Evolutionary conservation across 116 monocot species (phyloP), one percentile per base, ranked within the genome.

Genomic region (Papilionanthe hybrid): DNA sequence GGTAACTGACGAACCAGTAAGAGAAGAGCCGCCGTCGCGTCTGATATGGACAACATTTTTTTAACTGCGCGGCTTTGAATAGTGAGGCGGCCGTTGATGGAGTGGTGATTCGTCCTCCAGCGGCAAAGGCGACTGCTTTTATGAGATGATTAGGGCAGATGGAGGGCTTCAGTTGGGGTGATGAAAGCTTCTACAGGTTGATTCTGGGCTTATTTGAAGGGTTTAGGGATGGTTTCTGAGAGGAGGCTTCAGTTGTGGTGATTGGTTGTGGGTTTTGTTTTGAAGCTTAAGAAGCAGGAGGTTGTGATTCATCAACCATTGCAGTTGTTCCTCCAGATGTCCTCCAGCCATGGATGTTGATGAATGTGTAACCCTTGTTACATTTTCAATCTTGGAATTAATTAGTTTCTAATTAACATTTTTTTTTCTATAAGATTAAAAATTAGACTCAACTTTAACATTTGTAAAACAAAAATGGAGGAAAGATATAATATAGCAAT

Each of bases 11-110:
- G 72, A 77, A 74, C 77, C 78, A 45, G 60, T 41, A 32, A 30
- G 50, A 78, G 72, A 60, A 75, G 55, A 27, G 41, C 45, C 68
- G 25, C 67, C 69, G 15, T 80, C 56, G 50, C 79, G 60, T 78
- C 77, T 82, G 7, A 89, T 84, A 41, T 78, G 84, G 57, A 89
- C 86, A 11, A 77, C 89, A 57, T 78, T 84, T 80, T n/a, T 82
- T 86, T 7, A 86, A 89, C 68, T 89, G 86, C 7, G 89, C 84
- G 7, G 89, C 89, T 79, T 86, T 86, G 48, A 89, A 69, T 19
- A 86, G 63, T 19, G 83, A 79, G 3, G 84, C 79, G 7, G 86
- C 89, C 5, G 82, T 82, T 4, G 79, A 82, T 25, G 84, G 82
- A 44, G 71, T 79, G 23, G 86, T 86, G 5, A 86, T 84, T 60